phyloP scores from a whole-genome alignment of 202 grass and related monocot genomes.

The Eragrostis tef region DNA sequence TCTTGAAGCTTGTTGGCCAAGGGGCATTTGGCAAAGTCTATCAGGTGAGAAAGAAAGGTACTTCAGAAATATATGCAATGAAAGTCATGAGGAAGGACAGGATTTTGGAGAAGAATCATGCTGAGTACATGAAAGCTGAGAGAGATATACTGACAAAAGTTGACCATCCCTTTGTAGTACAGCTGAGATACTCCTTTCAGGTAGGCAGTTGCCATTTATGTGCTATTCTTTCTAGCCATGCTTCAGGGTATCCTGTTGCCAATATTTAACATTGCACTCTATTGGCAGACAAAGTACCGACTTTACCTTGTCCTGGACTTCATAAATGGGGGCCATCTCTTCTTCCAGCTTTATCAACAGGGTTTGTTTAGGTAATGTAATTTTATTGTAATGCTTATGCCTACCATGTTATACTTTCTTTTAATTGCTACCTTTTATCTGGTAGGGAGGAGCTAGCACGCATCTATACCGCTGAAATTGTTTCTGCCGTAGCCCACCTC shows the following conservation, averaged over 20 bases:
- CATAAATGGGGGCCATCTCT: constrained; percentile 93
- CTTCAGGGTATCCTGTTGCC: constrained; percentile 36
- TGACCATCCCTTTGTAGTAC: constrained; percentile 96
- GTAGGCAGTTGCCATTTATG: constrained; percentile 49
- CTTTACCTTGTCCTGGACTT: constrained; percentile 96
- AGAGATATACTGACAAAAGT: constrained; percentile 98
- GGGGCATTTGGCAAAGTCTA: constrained; percentile 99
- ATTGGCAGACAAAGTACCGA: constrained; percentile 85
- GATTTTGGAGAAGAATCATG: constrained; percentile 97
- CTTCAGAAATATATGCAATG: constrained; percentile 98
- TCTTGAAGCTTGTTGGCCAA: constrained; percentile 94
- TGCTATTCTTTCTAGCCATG: constrained; percentile 25
- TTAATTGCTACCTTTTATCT: constrained; percentile 33
- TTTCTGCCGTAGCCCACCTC: constrained; percentile 87
- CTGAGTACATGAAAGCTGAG: constrained; percentile 97
- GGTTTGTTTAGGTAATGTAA: constrained; percentile 87
- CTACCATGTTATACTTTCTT: constrained; percentile 26
- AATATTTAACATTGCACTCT: constrained; percentile 26
- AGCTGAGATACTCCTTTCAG: constrained; percentile 98
- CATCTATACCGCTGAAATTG: constrained; percentile 89
- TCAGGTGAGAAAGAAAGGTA: constrained; percentile 90
- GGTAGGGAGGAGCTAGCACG: constrained; percentile 88
- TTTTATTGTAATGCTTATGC: constrained; percentile 33
- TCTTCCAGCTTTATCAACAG: constrained; percentile 98
- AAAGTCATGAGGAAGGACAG: constrained; percentile 99